A percentile compares a stretch with the other conserved stretches of the same genome.
phyloP scores from a whole-genome alignment of 2,329 filamentous ascomycete species.

The Cadophora malorum region DNA sequence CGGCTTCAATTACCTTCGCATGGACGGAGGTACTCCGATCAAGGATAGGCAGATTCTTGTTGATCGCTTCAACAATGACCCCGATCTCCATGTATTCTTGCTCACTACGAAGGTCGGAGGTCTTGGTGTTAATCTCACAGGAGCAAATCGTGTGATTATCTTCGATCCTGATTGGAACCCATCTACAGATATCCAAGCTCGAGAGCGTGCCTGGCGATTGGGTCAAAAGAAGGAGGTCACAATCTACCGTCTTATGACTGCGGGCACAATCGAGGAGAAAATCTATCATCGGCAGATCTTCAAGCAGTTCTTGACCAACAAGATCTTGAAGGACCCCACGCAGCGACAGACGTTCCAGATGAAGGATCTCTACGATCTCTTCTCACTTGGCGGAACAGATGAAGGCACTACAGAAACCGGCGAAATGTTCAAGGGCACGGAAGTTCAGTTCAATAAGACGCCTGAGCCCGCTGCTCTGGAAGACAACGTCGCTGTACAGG shows the following conservation, averaged over 20 bases:
- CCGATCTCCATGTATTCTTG: conserved; percentile 83
- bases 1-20: conserved; percentile 79
- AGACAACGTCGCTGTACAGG: conserved; percentile 29
- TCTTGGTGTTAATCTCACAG: conserved; percentile 91
- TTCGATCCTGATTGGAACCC: conserved; percentile 99
- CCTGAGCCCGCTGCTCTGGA: conserved; percentile 40
- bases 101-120: conserved; percentile 96
- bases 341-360: conserved; percentile 91
- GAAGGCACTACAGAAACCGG: conserved; percentile 82
- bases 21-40: conserved; percentile 93
- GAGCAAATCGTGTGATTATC: conserved; percentile 94
- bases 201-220: conserved; percentile 93
- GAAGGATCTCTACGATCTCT: conserved; percentile 89
- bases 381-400: conserved; percentile 73
- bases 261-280: conserved; percentile 98
- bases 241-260: conserved; percentile 97
- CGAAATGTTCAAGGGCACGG: conserved; percentile 84
- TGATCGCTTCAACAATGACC: conserved; percentile 87
- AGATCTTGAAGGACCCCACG: conserved; percentile 92
- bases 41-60: conserved; percentile 89
- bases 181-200: conserved; percentile 92
- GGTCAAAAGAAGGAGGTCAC: conserved; percentile 95
- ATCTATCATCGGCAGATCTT: conserved; percentile 99
- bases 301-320: conserved; percentile 97
- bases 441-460: conserved; percentile 67